Base-by-base conservation (phyloP, 306 rosid genomes). In the Prunus davidiana region DNA sequence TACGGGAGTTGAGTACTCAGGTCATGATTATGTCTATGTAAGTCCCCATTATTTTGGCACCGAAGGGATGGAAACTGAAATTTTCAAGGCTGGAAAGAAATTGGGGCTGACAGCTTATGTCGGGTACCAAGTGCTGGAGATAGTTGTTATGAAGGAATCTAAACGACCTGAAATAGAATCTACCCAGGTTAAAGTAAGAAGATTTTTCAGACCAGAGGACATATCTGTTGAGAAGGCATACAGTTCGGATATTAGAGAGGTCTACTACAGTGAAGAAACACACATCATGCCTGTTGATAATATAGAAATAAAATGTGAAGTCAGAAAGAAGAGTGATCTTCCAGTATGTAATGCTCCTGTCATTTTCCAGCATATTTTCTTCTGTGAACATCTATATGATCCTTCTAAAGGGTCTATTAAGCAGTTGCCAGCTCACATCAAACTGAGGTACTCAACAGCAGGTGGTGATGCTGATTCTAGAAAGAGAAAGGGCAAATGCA, bases 151-250 rank as follows among this genome's bases (percentile, higher is more conserved):
- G 65, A 88, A 86, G 81, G 96, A 86, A 71, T 52, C 77, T 30
- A 87, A 86, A 79, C 80, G 75, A 76, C 75, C 89, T 54, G 85
- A 80, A 10, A 63, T 74, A 5, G 79, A 79, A 58, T 88, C 89
- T 49, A 87, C 92, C 16, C 64, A 88, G 87, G 86, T 92, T 68
- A 91, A 88, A 88, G 85, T 95, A 69, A 86, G 97, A 82, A 89
- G 93, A 86, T 89, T 88, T 80, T 95, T 84, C 80, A 88, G 97
- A 74, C 99, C 99, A 22, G 99, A 95, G 77, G 99, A 95, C 75
- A 83, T 92, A 70, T 91, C 93, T 50, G 72, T 67, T 72, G 91
- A 89, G 83, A 92, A 90, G 85, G 89, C 89, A 54, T 83, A 88
- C 72, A 27, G 66, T 73, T 88, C 86, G 12, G 88, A 87, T 83